Evolutionary conservation across 2,329 filamentous ascomycete genomes (phyloP).

Genomic region (Neofusicoccum ribis): DNA sequence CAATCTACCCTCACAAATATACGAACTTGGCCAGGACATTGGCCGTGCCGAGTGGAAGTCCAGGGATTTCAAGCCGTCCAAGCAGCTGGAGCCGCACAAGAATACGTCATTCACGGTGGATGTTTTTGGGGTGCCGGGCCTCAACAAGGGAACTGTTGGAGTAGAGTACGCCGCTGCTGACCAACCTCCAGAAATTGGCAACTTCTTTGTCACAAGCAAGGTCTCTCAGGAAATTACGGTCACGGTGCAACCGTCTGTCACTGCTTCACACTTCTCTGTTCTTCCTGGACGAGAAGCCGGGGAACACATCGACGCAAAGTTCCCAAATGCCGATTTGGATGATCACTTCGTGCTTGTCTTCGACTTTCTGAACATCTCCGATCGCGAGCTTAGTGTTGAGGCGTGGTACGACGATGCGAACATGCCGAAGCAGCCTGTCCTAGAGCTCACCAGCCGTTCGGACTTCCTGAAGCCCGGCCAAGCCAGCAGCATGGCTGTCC

Average conservation of each 20-base stretch:
- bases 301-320: slow-evolving; percentile 8
- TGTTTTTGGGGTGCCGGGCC: slow-evolving; percentile 5
- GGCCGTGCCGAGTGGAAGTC: slow-evolving; percentile 55
- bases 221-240: slow-evolving; percentile 11
- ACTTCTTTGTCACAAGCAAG: slow-evolving; percentile 15
- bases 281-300: slow-evolving; percentile 3
- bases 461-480: slow-evolving; percentile 58
- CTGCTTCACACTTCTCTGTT: slow-evolving; percentile 6
- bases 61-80: background rate
- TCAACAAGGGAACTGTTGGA: slow-evolving; percentile 7
- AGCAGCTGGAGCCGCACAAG: slow-evolving; percentile 57
- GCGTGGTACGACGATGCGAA: slow-evolving; percentile 2
- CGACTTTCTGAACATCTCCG: slow-evolving; percentile 12
- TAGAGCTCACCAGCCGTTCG: slow-evolving; percentile 16
- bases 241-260: slow-evolving; percentile 8
- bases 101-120: slow-evolving; percentile 24
- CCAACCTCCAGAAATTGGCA: slow-evolving; percentile 9
- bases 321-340: slow-evolving; percentile 1
- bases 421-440: background rate
- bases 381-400: slow-evolving; percentile 13
- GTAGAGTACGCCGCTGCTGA: slow-evolving; percentile 15
- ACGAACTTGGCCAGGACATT: slow-evolving; percentile 81
- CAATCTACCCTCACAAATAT: slow-evolving; percentile 76
- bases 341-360: slow-evolving; percentile 5
- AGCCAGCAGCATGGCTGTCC: slow-evolving; percentile 72